These are phyloP conservation scores for Elaeagnus macrophylla DNA, from an alignment of 306 rosid species.

Conservation along the genomic window DNA sequence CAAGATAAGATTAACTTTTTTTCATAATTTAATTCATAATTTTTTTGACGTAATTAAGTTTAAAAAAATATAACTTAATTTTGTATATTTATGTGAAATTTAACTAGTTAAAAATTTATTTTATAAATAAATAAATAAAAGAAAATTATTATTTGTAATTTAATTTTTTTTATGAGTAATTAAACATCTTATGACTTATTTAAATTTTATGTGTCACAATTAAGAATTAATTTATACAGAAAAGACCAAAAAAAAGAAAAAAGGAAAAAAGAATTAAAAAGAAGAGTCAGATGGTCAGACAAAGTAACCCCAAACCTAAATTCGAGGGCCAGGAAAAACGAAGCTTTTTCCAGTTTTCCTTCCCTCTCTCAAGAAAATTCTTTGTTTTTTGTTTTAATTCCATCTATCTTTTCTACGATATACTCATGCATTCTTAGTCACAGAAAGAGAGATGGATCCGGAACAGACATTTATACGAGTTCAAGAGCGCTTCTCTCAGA, in stretches of 20 bases:
- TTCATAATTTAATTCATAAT: too few species aligned
- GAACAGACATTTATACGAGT: slow-evolving; percentile 95
- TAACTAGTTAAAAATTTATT: too few species aligned
- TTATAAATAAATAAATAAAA: too few species aligned
- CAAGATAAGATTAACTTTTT: too few species aligned
- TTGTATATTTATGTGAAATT: too few species aligned
- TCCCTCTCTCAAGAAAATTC: slow-evolving; percentile 25
- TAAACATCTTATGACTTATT: too few species aligned
- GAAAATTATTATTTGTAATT: too few species aligned
- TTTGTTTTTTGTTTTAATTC: not conserved
- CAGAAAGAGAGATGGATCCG: slow-evolving; percentile 60
- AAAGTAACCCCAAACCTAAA: not conserved
- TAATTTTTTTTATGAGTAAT: too few species aligned
- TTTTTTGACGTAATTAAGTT: too few species aligned
- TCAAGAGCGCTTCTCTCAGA: slow-evolving; percentile 90
- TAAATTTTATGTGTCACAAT: too few species aligned
- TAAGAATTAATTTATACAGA: too few species aligned
- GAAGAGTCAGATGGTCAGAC: not conserved
- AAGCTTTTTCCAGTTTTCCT: slow-evolving; percentile 5
- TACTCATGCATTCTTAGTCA: not conserved
- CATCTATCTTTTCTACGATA: not conserved
- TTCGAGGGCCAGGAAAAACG: not conserved
- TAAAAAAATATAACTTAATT: too few species aligned
- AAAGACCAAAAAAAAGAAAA: not conserved
- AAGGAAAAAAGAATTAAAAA: not conserved